A percentile compares a stretch with the other conserved stretches of the same genome.
Conservation (phyloP, 257 asterid genomes). For the Leonotis leonurus region DNA sequence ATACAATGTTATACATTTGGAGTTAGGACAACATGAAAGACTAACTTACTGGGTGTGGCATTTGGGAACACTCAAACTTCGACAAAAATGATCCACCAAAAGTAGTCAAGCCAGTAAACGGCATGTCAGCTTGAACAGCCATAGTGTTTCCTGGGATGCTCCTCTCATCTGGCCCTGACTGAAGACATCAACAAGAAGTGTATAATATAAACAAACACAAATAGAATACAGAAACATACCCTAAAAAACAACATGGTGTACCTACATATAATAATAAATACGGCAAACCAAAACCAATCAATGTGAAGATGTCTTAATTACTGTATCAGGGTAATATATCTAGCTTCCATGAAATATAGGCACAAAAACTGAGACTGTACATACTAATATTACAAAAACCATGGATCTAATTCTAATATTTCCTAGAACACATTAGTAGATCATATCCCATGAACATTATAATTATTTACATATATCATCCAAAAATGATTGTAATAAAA, state of each 20-base stretch:
- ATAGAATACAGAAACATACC: not conserved
- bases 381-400: not conserved
- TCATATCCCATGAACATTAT: not conserved
- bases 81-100: constrained; percentile 93
- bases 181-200: constrained; percentile 15
- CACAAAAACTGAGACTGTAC: not conserved
- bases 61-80: constrained; percentile 90
- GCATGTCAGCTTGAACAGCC: constrained; percentile 82
- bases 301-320: not conserved
- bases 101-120: constrained; percentile 67
- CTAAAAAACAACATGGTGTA: not conserved
- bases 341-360: not conserved
- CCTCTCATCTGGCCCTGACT: constrained; percentile 95
- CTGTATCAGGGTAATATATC: not conserved
- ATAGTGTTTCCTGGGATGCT: constrained; percentile 96
- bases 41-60: constrained; percentile 90
- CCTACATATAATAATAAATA: not conserved
- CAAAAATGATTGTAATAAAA: not conserved
- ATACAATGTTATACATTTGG: not conserved
- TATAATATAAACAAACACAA: not conserved
- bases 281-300: not conserved
- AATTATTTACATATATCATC: not conserved
- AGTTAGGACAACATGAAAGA: not conserved
- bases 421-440: too few relatives aligned
- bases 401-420: not conserved